Evolutionary conservation across 768 basidiomycete genomes (phyloP), one percentile per base, ranked within the genome.

Genomic region (Pleurotus djamor): DNA sequence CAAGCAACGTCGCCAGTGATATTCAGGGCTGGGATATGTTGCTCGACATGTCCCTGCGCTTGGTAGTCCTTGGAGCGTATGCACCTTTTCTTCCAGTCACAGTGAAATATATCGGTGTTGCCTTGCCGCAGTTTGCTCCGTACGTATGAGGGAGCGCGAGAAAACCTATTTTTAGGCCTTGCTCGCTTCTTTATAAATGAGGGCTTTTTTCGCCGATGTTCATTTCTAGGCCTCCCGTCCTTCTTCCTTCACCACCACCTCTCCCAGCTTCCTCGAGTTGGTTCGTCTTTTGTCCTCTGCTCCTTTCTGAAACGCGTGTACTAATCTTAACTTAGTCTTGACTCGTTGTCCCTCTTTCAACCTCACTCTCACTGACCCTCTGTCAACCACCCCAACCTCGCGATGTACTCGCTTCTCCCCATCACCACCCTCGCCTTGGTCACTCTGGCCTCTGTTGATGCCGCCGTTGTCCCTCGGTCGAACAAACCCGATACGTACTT

Each of bases 391-490:
- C 59, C 61, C 64, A 66, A 63, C 65, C 21, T 63, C 58, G 66
- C 64, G 65, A 79, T 81, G 78, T 74, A 79, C 70, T 61, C 66
- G 58, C 57, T 80, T 63, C 57, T 70, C 62, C 64, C 77, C 62
- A 62, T 83, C 64, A 69, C 79, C 61, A 70, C 81, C 64, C 69
- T 82, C 63, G 77, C 77, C 60, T 67, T 81, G 71, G 63, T 68
- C 58, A 64, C 71, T 54, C 68, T 68, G 69, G 73, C 74, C 62
- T 81, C 70, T 65, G 79, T 68, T 64, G 71, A 72, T 44, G 76
- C 71, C 17, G 63, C 77, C 48, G 74, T 73, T 41, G 66, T 79
- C 52, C 77, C 82, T 45, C 76, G 81, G 59, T 63, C 66, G 14
- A 66, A 63, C 43, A 71, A 71, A 28, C 84, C 82, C 4, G 38